A percentile compares a stretch with the other conserved stretches of the same genome.
These are phyloP conservation scores for Phytophthora palmivora DNA, from an alignment of 352 stramenopile genomes.

Conservation along the genomic window DNA sequence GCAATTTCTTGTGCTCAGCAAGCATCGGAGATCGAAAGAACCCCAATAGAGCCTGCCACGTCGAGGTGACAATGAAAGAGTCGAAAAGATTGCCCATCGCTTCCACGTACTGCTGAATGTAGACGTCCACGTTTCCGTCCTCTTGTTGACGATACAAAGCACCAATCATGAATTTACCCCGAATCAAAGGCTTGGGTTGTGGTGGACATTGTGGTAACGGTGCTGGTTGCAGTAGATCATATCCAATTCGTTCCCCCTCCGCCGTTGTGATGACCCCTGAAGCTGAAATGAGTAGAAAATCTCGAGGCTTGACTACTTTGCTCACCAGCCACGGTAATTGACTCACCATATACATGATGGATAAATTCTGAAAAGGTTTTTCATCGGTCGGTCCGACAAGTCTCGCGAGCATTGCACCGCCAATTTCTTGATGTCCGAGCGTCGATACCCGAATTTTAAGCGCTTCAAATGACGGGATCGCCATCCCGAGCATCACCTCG, in stretches of 20 bases:
- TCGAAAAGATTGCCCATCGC: conserved; percentile 36
- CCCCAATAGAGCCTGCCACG: conserved; percentile 34
- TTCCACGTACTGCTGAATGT: conserved; percentile 45
- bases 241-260: conserved; percentile 54
- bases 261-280: conserved; percentile 45
- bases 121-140: conserved; percentile 42
- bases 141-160: conserved; percentile 40
- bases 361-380: conserved; percentile 54
- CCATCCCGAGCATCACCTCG: conserved; percentile 70
- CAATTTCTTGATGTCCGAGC: conserved; percentile 31
- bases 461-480: conserved; percentile 47
- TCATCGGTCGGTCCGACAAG: conserved; percentile 47
- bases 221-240: conserved; percentile 61
- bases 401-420: conserved; percentile 62
- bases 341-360: conserved; percentile 53
- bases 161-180: conserved; percentile 44
- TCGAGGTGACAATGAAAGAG: conserved; percentile 32
- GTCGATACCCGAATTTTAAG: conserved; percentile 42
- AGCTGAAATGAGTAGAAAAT: conserved; percentile 54
- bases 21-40: conserved; percentile 35
- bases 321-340: conserved; percentile 47
- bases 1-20: conserved; percentile 41
- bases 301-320: conserved; percentile 48
- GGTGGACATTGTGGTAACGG: conserved; percentile 38
- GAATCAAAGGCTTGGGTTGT: conserved; percentile 37